Base-by-base conservation (phyloP, 805 yeast genomes). In the Candida hungchunana region DNA sequence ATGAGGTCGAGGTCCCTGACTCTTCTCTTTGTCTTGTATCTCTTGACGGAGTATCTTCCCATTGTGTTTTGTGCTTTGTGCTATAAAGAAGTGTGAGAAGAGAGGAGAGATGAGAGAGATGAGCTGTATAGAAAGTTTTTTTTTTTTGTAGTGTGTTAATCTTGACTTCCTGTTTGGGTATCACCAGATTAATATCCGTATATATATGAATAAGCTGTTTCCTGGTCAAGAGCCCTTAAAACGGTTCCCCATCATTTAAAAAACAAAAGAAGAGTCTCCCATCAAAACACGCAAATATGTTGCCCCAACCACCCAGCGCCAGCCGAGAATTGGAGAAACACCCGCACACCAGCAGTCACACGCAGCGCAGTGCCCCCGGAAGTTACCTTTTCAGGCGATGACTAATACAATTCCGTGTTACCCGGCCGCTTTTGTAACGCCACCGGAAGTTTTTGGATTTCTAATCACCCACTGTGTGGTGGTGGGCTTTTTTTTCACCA, bases 21-120 rank as follows among this genome's bases (percentile, higher is more conserved):
- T 71, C 87, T 77, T 72, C 95, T 78, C 61, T 83, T 89, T 5
- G 96, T 87, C 70, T 89, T 89, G 59, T 85, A 89, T 58, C 89
- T 73, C 58, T 77, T 81, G 18, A 83, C 89, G 40, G 89, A 79
- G 57, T 84, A 84, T 67, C 95, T 77, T 37, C 95, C 95, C 96
- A 86, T 86, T 29, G 28, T 53, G 29, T 34, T 5, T 12, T 36
- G 18, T 36, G 34, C 26, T 29, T 30, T 46, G 18, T 26, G n/a
- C n/a, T n/a, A n/a, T n/a, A n/a, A n/a, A n/a, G n/a, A n/a, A n/a
- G n/a, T n/a, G n/a, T n/a, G n/a, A n/a, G n/a, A n/a, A n/a, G 24
- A 21, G 11, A 21, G 24, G 24, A 9, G 24, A 21, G 24, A 9
- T 21, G 24, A 9, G 24, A n/a, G n/a, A n/a, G n/a, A n/a, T n/a